Evolutionary conservation across 352 stramenopile genomes (phyloP).

Genomic region (Phytopythium chamaehyphon): DNA sequence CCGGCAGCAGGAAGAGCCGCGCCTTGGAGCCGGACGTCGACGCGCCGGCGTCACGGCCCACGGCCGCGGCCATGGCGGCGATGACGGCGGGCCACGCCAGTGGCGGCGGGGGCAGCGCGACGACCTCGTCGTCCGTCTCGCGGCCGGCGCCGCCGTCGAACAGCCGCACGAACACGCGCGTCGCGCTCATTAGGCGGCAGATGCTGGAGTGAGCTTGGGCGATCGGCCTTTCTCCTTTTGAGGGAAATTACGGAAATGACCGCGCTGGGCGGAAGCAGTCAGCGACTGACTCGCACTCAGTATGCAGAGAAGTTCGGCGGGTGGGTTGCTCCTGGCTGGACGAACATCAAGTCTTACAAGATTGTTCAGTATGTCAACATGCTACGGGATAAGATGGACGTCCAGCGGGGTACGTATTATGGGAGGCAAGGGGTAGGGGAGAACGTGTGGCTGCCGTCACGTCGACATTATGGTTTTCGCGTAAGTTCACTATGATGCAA

Average conservation of each 20-base stretch:
- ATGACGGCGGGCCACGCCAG: conserved; percentile 68
- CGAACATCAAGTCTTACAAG: too few species aligned
- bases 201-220: not conserved
- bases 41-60: conserved; percentile 34
- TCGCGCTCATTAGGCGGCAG: conserved; percentile 27
- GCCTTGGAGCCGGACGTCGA: conserved; percentile 15
- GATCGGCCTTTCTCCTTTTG: too few species aligned
- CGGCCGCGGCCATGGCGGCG: conserved; percentile 52
- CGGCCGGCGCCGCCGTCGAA: conserved; percentile 44
- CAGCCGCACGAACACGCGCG: conserved; percentile 76
- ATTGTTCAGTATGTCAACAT: too few species aligned
- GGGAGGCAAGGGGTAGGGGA: not conserved
- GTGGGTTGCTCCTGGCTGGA: conserved; percentile 1
- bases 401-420: not conserved
- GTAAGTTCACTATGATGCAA: too few species aligned
- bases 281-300: not conserved
- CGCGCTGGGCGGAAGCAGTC: not conserved
- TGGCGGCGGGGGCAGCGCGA: conserved; percentile 58
- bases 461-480: too few species aligned
- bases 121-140: conserved; percentile 62
- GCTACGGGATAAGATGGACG: too few species aligned
- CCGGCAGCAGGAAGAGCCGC: conserved; percentile 61
- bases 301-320: not conserved
- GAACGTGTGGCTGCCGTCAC: not conserved
- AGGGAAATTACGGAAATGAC: too few species aligned